These are phyloP conservation scores for Tulasnella calospora DNA, from an alignment of 768 basidiomycete genomes.

Conservation along the genomic window DNA sequence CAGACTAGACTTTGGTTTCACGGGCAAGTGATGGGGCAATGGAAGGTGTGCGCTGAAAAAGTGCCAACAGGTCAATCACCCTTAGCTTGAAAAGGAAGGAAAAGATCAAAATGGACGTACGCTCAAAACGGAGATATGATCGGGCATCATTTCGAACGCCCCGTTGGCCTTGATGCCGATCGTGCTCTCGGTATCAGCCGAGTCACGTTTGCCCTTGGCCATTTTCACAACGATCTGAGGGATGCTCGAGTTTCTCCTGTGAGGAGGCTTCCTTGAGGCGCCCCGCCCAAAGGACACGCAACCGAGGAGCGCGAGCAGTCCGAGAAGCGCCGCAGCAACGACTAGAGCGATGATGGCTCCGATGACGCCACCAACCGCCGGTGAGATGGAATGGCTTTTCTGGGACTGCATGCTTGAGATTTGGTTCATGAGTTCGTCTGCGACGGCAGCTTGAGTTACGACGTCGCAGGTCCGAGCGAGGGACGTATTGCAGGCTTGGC, in stretches of 20 bases:
- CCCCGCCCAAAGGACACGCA: not conserved
- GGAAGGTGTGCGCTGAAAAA: not conserved
- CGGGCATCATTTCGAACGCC: constrained; percentile 24
- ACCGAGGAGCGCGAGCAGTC: not conserved
- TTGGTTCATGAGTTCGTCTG: not conserved
- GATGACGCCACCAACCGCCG: constrained; percentile 18
- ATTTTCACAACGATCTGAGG: constrained; percentile 4
- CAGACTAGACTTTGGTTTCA: not conserved
- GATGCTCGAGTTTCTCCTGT: not conserved
- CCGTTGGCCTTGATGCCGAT: constrained; percentile 8
- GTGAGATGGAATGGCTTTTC: not conserved
- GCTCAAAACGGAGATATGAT: not conserved
- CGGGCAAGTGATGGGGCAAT: not conserved
- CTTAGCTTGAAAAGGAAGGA: not conserved
- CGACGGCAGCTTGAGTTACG: constrained; percentile 40
- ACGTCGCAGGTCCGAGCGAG: constrained; percentile 54
- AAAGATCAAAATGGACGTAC: not conserved
- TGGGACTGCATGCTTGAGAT: not conserved
- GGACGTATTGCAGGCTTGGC: constrained; percentile 53
- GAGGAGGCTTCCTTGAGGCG: not conserved
- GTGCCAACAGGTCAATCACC: not conserved
- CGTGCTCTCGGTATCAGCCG: constrained; percentile 22
- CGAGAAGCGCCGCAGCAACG: not conserved
- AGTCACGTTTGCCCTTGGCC: constrained; percentile 6
- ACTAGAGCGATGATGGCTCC: constrained; percentile 13